phyloP scores from a whole-genome alignment of 2,329 filamentous ascomycete genomes.

The Apiospora malaysiana region DNA sequence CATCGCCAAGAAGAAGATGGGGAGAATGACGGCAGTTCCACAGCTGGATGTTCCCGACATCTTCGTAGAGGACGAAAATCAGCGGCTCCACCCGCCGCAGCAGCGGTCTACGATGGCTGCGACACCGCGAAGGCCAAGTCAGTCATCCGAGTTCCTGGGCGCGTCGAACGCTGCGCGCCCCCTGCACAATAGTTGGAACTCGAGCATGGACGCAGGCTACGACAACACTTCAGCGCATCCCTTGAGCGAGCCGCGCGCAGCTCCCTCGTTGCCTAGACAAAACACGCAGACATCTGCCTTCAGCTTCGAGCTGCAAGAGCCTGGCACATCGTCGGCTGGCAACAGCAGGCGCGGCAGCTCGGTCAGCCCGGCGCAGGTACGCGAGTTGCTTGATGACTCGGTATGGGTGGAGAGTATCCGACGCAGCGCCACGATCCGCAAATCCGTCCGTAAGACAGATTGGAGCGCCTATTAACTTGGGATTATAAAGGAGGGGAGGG shows the following conservation, averaged over 20 bases:
- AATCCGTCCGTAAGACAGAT: conserved; percentile 45
- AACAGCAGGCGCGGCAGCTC: conserved; percentile 69
- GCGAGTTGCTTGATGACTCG: conserved; percentile 85
- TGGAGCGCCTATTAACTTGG: conserved; percentile 29
- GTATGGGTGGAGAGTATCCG: conserved; percentile 94
- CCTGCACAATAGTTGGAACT: conserved; percentile 50
- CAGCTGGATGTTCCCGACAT: conserved; percentile 89
- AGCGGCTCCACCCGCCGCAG: conserved; percentile 40
- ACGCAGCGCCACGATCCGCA: conserved; percentile 76
- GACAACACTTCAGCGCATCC: conserved; percentile 55
- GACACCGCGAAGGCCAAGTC: conserved; percentile 29
- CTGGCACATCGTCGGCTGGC: conserved; percentile 42
- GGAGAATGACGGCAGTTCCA: conserved; percentile 79
- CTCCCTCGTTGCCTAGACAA: conserved; percentile 45
- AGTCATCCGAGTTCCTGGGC: conserved; percentile 42
- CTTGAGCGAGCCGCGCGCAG: conserved; percentile 59
- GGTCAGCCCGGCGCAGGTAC: conserved; percentile 77
- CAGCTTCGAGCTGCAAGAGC: conserved; percentile 63
- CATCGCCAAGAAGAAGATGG: conserved; percentile 73
- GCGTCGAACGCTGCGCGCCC: conserved; percentile 41
- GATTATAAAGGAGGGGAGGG: background rate
- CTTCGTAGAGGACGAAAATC: conserved; percentile 84
- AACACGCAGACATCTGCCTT: conserved; percentile 59
- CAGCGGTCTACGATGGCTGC: conserved; percentile 39
- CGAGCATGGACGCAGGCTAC: conserved; percentile 50